Evolutionary conservation across 345 rosid species (phyloP), one percentile per base, ranked within the genome.

Genomic region (Mercurialis annua): DNA sequence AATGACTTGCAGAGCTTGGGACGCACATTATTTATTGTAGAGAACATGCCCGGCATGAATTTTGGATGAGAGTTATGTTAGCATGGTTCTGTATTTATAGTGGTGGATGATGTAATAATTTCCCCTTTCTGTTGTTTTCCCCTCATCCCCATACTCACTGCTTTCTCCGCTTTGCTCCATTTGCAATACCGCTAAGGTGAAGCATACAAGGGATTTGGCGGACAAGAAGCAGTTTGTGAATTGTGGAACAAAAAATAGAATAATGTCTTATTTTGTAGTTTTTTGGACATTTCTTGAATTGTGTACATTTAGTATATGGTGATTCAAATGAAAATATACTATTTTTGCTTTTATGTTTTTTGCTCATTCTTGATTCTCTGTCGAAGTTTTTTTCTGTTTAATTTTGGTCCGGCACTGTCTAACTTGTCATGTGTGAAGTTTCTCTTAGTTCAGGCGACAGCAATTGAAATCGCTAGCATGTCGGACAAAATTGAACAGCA

Each of bases 31-130:
- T 61, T 24, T 40, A 29, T 53, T 62, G 26, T 43, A 34, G 53
- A 46, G 53, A 70, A 47, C 60, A 50, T 31, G 58, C 58, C 58
- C 15, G 48, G 72, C 58, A 58, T 46, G 63, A 60, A 60, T 36
- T 60, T 69, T 61, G 51, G 17, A 34, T 50, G 38, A 38, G 65
- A 69, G 65, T 59, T 69, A 26, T 59, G 62, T 47, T 59, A 68
- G 72, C 59, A 43, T 48, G 64, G 42, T 59, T 69, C 59, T 59
- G 46, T 59, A 59, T 61, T 26, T 20, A 34, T 33, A 59, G 59
- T 29, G 16, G 58, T 31, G 16, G n/a, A n/a, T n/a, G 54, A 12
- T 30, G 17, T 20, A 46, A 59, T 68, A 68, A 48, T 24, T 68
- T 47, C 36, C 48, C 38, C 20, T 10, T 24, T 51, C 30, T 1